Evolutionary conservation across 192 early-diverging fungal species (phyloP).

Genomic region (Gaertneriomyces sp.): DNA sequence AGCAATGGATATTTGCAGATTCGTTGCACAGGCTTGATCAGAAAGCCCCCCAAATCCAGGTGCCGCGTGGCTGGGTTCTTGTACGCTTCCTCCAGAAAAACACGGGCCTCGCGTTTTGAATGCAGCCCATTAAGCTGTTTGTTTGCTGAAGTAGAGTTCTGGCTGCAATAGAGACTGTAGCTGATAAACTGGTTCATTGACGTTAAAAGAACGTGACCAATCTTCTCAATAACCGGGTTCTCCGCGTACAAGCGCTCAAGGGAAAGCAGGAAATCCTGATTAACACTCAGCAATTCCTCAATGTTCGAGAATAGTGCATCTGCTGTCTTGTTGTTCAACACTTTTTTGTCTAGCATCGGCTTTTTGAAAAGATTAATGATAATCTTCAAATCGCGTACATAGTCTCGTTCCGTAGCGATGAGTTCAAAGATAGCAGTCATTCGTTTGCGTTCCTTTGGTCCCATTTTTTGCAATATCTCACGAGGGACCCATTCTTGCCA

Average conservation of each 20-base stretch:
- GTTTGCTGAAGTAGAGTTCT: slow-evolving; percentile 35
- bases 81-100: slow-evolving; percentile 48
- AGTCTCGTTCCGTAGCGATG: slow-evolving; percentile 49
- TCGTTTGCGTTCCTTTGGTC: slow-evolving; percentile 31
- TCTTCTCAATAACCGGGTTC: slow-evolving; percentile 35
- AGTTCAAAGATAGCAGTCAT: slow-evolving; percentile 49
- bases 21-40: slow-evolving; percentile 98
- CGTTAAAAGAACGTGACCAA: slow-evolving; percentile 40
- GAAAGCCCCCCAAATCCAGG: slow-evolving; percentile 49
- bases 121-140: slow-evolving; percentile 37
- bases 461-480: slow-evolving; percentile 21
- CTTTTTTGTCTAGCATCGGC: slow-evolving; percentile 39
- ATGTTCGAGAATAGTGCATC: slow-evolving; percentile 48
- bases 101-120: slow-evolving; percentile 36
- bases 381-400: slow-evolving; percentile 51
- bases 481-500: slow-evolving; percentile 35
- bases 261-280: slow-evolving; percentile 37
- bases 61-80: slow-evolving; percentile 38
- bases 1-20: slow-evolving; percentile 99
- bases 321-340: slow-evolving; percentile 31
- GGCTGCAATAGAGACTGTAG: slow-evolving; percentile 49
- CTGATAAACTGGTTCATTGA: slow-evolving; percentile 43
- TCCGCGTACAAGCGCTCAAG: slow-evolving; percentile 33
- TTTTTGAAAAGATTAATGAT: slow-evolving; percentile 53
- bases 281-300: slow-evolving; percentile 39